phyloP scores from a whole-genome alignment of 371 early-diverging fungal species.

The Rhizomucor miehei region DNA sequence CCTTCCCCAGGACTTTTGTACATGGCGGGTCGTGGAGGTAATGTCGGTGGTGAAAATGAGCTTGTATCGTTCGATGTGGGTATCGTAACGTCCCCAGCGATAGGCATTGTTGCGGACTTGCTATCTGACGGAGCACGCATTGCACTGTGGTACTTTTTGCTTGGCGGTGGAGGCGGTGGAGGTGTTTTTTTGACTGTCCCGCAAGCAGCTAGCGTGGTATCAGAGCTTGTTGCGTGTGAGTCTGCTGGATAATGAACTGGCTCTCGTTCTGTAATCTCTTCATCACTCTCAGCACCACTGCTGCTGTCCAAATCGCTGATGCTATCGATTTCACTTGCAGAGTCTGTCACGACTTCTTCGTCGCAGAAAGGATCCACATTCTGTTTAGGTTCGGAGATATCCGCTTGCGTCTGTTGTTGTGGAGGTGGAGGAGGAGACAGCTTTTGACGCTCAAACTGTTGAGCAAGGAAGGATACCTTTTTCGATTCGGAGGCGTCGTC shows the following conservation, averaged over 20 bases:
- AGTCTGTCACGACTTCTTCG: constrained; percentile 15
- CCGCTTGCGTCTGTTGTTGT: background rate
- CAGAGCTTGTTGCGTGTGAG: background rate
- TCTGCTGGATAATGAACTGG: background rate
- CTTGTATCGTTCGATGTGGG: background rate
- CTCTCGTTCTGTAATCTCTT: constrained; percentile 5
- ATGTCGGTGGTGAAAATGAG: background rate
- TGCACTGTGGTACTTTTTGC: constrained; percentile 38
- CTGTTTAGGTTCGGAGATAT: constrained; percentile 1
- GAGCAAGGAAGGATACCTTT: constrained; percentile 14
- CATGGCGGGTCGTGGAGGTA: constrained; percentile 14
- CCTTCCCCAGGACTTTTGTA: constrained; percentile 6
- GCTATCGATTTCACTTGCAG: constrained; percentile 5
- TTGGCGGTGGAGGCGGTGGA: constrained; percentile 40
- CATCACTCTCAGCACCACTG: constrained; percentile 7
- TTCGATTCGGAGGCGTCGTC: constrained; percentile 1
- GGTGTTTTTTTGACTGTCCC: constrained; percentile 17
- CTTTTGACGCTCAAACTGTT: constrained; percentile 16
- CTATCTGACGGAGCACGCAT: constrained; percentile 8
- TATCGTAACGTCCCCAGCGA: background rate
- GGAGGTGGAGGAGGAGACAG: background rate
- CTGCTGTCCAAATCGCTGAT: constrained; percentile 5
- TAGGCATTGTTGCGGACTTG: constrained; percentile 6
- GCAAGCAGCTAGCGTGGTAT: constrained; percentile 9
- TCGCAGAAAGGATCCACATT: constrained; percentile 19